A percentile compares a stretch with the other conserved stretches of the same genome.
These are phyloP conservation scores for Spencermartinsiella europaea DNA, from an alignment of 805 yeast genomes.

Conservation along the genomic window DNA sequence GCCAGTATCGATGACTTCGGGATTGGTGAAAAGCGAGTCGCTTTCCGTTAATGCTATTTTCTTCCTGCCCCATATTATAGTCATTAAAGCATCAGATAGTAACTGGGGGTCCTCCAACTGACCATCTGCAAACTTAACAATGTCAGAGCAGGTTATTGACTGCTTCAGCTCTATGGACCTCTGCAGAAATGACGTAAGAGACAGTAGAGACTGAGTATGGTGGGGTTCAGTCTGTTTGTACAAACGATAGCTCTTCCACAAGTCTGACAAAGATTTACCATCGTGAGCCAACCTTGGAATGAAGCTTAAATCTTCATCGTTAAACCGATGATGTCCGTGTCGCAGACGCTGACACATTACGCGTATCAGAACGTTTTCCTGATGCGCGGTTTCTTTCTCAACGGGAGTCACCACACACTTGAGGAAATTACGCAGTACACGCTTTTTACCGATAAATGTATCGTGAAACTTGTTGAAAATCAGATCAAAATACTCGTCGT, in stretches of 20 bases:
- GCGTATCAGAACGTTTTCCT: background rate
- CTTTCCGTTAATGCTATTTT: constrained; percentile 4
- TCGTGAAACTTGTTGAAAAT: background rate
- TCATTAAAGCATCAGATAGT: constrained; percentile 24
- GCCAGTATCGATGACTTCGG: constrained; percentile 12
- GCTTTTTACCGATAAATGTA: constrained; percentile 1
- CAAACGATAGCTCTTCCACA: background rate
- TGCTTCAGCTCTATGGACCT: constrained; percentile 7
- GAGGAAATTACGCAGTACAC: constrained; percentile 4
- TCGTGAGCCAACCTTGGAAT: background rate
- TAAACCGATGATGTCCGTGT: background rate
- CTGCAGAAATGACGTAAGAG: constrained; percentile 6
- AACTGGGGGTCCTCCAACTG: constrained; percentile 5
- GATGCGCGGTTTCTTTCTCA: background rate
- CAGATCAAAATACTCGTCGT: constrained; percentile 1
- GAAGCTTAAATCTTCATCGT: constrained; percentile 3
- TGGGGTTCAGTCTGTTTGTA: background rate
- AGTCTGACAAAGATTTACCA: constrained; percentile 3
- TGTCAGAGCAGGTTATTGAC: constrained; percentile 7
- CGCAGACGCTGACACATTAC: background rate
- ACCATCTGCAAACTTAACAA: constrained; percentile 15
- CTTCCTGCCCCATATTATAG: constrained; percentile 24
- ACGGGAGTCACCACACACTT: background rate
- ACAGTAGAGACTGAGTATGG: background rate
- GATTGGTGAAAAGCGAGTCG: constrained; percentile 6